A percentile compares a stretch with the other conserved stretches of the same genome.
phyloP scores from a whole-genome alignment of 768 basidiomycete genomes.

The Stropharia rugosoannulata region DNA sequence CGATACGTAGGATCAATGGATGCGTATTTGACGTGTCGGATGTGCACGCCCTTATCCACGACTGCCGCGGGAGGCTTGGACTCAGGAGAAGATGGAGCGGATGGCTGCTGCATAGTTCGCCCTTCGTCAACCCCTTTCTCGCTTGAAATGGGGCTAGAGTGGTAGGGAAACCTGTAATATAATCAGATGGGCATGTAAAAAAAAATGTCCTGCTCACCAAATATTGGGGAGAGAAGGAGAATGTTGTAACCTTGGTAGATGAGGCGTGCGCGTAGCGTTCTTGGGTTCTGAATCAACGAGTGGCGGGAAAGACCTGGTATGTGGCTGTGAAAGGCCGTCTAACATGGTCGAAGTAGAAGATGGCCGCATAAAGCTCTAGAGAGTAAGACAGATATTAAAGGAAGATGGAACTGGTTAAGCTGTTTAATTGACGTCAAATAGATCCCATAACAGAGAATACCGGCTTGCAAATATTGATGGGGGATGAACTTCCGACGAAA shows the following conservation, averaged over 20 bases:
- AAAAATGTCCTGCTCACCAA: conserved; percentile 39
- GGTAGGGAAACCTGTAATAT: conserved; percentile 43
- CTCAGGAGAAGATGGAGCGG: conserved; percentile 31
- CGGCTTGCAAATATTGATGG: conserved; percentile 27
- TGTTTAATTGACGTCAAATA: conserved; percentile 46
- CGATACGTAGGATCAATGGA: conserved; percentile 19
- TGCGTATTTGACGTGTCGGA: conserved; percentile 20
- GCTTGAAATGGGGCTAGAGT: conserved; percentile 40
- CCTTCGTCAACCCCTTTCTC: conserved; percentile 22
- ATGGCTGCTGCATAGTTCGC: conserved; percentile 28
- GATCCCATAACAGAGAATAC: conserved; percentile 27
- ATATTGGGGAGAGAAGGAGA: conserved; percentile 74
- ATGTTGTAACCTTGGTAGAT: conserved; percentile 54
- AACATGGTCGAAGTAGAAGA: conserved; percentile 31
- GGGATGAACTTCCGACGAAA: conserved; percentile 19
- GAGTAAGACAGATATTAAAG: conserved; percentile 29
- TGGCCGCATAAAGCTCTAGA: conserved; percentile 33
- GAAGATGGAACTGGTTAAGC: conserved; percentile 36
- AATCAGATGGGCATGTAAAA: not conserved
- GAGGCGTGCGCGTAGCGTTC: conserved; percentile 18
- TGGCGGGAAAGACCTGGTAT: conserved; percentile 21
- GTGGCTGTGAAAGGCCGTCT: conserved; percentile 18
- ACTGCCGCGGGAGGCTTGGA: conserved; percentile 8
- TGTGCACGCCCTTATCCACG: conserved; percentile 6
- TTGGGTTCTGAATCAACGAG: conserved; percentile 20